Evolutionary conservation across 1,139 yeast genomes (phyloP).

Genomic region (Pichia sp.): DNA sequence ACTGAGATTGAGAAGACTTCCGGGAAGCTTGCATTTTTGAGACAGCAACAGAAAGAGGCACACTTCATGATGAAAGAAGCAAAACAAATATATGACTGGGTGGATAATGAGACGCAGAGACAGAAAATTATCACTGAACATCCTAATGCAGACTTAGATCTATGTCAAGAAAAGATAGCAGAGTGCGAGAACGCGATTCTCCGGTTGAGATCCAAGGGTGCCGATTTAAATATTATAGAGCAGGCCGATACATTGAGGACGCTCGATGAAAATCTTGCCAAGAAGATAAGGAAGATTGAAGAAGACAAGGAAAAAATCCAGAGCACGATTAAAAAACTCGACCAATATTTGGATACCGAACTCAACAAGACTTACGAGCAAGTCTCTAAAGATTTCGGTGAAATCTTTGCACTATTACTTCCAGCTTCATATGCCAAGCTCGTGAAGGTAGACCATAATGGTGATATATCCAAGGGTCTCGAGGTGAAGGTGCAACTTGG

Average conservation of each 20-base stretch:
- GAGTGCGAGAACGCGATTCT: conserved; percentile 56
- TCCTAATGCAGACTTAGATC: conserved; percentile 56
- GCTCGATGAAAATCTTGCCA: conserved; percentile 70
- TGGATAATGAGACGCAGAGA: conserved; percentile 8
- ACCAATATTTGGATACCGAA: conserved; percentile 81
- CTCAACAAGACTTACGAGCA: conserved; percentile 77
- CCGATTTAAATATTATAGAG: conserved; percentile 83
- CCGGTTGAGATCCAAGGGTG: conserved; percentile 70
- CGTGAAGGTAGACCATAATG: conserved; percentile 65
- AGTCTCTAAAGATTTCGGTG: conserved; percentile 88
- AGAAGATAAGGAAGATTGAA: conserved; percentile 82
- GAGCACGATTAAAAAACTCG: conserved; percentile 78
- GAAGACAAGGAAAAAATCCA: conserved; percentile 87
- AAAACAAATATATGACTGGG: conserved; percentile 4
- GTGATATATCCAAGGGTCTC: conserved; percentile 81
- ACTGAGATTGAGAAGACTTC: conserved; percentile 1
- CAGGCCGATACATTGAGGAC: conserved; percentile 93
- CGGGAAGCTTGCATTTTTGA: conserved; percentile 2
- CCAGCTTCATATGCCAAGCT: conserved; percentile 91
- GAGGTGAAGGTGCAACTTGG: conserved; percentile 91
- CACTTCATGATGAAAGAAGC: conserved; percentile 5
- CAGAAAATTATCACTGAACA: conserved; percentile 44
- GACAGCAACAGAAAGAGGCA: conserved; percentile 4
- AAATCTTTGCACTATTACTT: conserved; percentile 77
- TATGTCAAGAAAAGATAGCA: conserved; percentile 50